Evolutionary conservation across 1,284 basidiomycete species (phyloP).

Genomic region (Prillingera fragicola): DNA sequence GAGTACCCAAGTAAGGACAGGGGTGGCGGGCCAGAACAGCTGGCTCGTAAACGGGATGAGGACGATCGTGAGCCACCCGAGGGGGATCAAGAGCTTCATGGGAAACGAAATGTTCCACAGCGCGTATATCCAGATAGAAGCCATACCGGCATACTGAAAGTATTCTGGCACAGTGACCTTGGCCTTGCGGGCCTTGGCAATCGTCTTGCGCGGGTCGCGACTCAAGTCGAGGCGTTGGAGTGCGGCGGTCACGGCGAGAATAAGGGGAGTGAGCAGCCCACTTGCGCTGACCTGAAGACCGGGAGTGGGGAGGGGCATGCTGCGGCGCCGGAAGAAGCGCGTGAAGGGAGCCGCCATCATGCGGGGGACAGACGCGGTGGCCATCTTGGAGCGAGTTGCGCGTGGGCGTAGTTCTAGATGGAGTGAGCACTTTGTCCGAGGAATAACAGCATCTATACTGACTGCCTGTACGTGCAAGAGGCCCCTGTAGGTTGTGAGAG

Average conservation of each 20-base stretch:
- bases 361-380: conserved; percentile 26
- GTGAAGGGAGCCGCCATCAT: conserved; percentile 36
- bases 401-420: too few relatives aligned
- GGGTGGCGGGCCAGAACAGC: conserved; percentile 84
- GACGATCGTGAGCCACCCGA: conserved; percentile 63
- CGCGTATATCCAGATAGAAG: conserved; percentile 62
- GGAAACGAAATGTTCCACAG: conserved; percentile 62
- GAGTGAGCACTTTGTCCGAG: too few relatives aligned
- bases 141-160: conserved; percentile 58
- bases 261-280: conserved; percentile 28
- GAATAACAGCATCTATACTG: too few relatives aligned
- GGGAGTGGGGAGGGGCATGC: conserved; percentile 9
- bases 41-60: conserved; percentile 84
- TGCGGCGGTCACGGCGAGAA: conserved; percentile 38
- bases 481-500: too few relatives aligned
- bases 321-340: conserved; percentile 25
- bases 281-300: conserved; percentile 19
- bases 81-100: conserved; percentile 75
- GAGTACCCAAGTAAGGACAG: conserved; percentile 78
- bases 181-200: conserved; percentile 60
- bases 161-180: conserved; percentile 59
- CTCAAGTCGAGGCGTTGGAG: conserved; percentile 66
- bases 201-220: conserved; percentile 61
- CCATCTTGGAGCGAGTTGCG: neutral
- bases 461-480: too few relatives aligned